Evolutionary conservation across 2,329 filamentous ascomycete species (phyloP), one percentile per base, ranked within the genome.

Genomic region (Raffaelea ambrosiae): DNA sequence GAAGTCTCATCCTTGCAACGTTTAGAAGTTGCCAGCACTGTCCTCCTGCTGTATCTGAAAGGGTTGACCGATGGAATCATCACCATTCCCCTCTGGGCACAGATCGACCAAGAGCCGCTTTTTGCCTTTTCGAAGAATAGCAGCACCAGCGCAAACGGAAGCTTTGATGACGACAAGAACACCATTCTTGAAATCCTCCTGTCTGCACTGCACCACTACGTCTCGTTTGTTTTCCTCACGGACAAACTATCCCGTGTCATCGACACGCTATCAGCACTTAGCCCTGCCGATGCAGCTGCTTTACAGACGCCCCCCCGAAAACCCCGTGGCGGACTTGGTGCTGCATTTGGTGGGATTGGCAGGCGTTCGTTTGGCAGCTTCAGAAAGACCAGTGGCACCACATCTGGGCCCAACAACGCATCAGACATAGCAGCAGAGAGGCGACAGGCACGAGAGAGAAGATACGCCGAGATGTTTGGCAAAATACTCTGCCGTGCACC

Each of bases 161-260:
- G 16, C 23, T 23, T 19, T 18, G 67, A 75, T 19, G 66, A 76
- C 35, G 66, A 70, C 55, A 79, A 76, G 59, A 65, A 64, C 0
- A 59, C 66, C 3, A 63, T 93, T 2, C 77, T 95, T 5, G 90
- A 96, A 55, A 75, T 84, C 2, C 73, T 96, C 2, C 77, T 84
- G 0, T 70, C 76, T 2, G 75, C 79, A 0, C 86, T 88, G 0
- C 83, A 84, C 44, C 85, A 95, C 65, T 93, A 88, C 60, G 90
- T 95, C 48, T 85, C 86, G 0, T 95, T 96, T 59, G 86, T 95
- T 2, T 89, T 96, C 54, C 69, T 96, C 16, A 88, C 84, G 0
- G 82, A 86, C 9, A 90, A 89, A 65, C 72, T 96, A 1, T 66
- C 72, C 2, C 70, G 72, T 4, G 66, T 78, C 1, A 67, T 72